These are phyloP conservation scores for Hortiboletus campestris DNA, from an alignment of 768 basidiomycete species.

Conservation along the genomic window DNA sequence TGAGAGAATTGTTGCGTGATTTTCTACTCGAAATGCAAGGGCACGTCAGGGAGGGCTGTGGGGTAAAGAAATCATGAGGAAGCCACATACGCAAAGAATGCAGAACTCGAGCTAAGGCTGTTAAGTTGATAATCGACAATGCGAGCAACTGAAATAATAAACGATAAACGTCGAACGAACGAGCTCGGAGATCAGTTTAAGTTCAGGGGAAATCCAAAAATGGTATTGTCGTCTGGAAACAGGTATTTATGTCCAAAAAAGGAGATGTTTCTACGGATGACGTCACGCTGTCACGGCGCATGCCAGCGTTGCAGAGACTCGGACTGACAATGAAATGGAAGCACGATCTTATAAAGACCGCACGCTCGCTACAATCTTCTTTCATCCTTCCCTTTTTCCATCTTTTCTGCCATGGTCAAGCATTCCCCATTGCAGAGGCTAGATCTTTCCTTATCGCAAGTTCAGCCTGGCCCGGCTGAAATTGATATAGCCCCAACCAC, in stretches of 20 bases:
- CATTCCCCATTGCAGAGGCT: neutral
- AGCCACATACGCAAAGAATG: no score
- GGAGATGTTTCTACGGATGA: constrained; percentile 6
- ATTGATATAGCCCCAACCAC: constrained; percentile 38
- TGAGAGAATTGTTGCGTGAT: no score
- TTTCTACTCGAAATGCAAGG: no score
- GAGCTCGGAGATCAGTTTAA: no score
- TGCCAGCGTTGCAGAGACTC: neutral
- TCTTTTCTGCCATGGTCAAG: constrained; percentile 14
- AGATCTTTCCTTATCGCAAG: constrained; percentile 18
- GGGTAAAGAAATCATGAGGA: no score
- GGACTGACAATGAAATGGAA: constrained; percentile 14
- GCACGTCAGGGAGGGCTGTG: no score
- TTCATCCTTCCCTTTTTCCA: neutral
- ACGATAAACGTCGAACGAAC: no score
- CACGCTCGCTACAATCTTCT: constrained; percentile 1
- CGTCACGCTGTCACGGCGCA: constrained; percentile 20
- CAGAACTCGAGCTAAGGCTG: no score
- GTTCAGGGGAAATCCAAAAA: neutral
- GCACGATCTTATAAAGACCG: constrained; percentile 9
- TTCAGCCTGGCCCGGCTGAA: neutral
- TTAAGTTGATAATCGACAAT: no score
- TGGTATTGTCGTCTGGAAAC: neutral
- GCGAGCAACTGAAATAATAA: no score
- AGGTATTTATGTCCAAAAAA: neutral